These are phyloP conservation scores for Abrus pulchellus DNA, from an alignment of 306 rosid species.

Conservation along the genomic window DNA sequence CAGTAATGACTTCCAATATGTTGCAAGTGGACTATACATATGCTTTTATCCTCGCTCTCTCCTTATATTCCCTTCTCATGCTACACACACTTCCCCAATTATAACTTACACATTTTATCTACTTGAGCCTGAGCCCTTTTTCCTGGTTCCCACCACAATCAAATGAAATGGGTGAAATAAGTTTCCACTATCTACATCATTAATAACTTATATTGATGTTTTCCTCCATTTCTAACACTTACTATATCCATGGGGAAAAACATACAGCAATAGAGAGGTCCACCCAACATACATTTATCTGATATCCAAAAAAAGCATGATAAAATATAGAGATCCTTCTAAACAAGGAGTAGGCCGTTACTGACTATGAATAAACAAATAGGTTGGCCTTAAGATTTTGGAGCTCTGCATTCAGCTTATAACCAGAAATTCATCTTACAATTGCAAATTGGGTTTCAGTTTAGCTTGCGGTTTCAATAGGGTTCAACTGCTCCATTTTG, in stretches of 20 bases:
- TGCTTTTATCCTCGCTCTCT: no score
- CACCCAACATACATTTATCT: background rate
- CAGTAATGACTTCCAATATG: no score
- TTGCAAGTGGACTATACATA: no score
- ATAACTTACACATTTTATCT: no score
- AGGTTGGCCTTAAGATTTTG: background rate
- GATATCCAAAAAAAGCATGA: background rate
- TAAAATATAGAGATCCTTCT: background rate
- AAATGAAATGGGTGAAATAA: background rate
- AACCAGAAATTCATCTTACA: slow-evolving; percentile 3
- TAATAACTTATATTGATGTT: background rate
- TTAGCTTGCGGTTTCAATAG: slow-evolving; percentile 6
- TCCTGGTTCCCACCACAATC: no score
- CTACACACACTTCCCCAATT: no score
- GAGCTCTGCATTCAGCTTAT: background rate
- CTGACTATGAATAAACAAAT: slow-evolving; percentile 1
- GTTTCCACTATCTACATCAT: background rate
- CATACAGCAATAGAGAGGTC: background rate
- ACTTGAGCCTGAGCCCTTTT: no score
- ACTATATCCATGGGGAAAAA: no score
- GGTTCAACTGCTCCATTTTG: background rate
- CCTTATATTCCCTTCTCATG: no score
- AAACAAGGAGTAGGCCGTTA: background rate
- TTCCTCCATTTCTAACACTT: background rate
- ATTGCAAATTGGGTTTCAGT: background rate